Evolutionary conservation across 1,139 yeast genomes (phyloP), one percentile per base, ranked within the genome.

Genomic region (Wickerhamomyces sp.): DNA sequence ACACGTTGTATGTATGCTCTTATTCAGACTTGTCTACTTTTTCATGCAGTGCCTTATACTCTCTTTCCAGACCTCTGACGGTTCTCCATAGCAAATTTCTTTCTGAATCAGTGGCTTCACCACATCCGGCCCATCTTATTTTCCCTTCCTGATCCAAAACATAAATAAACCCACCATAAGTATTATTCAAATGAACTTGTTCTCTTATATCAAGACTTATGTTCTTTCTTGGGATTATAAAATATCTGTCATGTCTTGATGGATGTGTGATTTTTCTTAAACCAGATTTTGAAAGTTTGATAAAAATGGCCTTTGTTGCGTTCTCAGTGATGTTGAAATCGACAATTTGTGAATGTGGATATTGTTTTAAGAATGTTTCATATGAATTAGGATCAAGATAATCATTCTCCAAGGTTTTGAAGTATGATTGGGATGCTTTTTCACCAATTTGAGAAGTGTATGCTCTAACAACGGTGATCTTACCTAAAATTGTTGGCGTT

Each of bases 71-170:
- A 1, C 84, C 84, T 38, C 69, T 67, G 1, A 85, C 81, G 44
- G 84, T 76, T 56, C 77, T 81, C 88, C 90, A 83, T 55, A 87
- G 64, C 32, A 78, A 67, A n/a, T 69, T 66, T 42, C 71, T 66
- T 55, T 91, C 98, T 34, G 75, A 73, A 10, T 76, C 79, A 15
- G 73, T 72, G 4, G 96, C 84, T 42, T 75, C 76, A 1, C 99
- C 99, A 59, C 95, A 80, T 1, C 91, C 88, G 14, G 91, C 93
- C 98, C 98, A 93, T 57, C 99, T 73, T 42, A 93, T 82, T 56
- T 76, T 81, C 44, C 87, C 84, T 14, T 79, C 70, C 15, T 72
- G 71, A 59, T 93, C 99, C 34, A 93, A 73, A 15, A 93, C 69
- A 56, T 89, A 85, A 10, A 89, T 71, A 61, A 88, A 91, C 0